Evolutionary conservation across 257 asterid species (phyloP), one percentile per base, ranked within the genome.

Genomic region (Galeopsis tetrahit): DNA sequence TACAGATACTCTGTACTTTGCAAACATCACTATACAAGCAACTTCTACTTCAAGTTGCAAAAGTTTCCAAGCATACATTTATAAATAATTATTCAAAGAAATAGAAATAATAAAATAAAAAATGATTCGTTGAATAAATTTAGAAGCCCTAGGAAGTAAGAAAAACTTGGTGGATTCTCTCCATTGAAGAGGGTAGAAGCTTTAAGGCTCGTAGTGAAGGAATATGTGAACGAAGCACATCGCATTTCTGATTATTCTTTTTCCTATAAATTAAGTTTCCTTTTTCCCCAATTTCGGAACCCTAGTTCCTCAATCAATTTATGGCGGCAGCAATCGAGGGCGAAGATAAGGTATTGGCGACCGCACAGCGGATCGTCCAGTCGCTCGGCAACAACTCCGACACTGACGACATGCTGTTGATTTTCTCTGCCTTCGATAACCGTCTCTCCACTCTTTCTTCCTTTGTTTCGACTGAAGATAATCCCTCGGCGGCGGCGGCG

Each of bases 291-390:
- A 68, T 51, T 52, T 62, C 63, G 61, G 75, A 74, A 62, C 82
- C 85, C 85, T 81, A 75, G 65, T 74, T 81, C 72, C n/a, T 51
- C 76, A 33, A 13, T 68, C 40, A 33, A 21, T 35, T 21, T 7
- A 43, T 85, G 95, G 95, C 91, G 85, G 89, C 90, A 78, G 71
- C 89, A 32, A 81, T 75, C 51, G 89, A 86, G 63, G 98, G 90
- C 55, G 82, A 90, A 66, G 96, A 91, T 68, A 93, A 88, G 78
- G 96, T 93, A 6, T 71, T 93, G 60, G 96, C 96, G 40, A 84
- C 98, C 10, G 98, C 96, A 17, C 96, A 89, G 81, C 93, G 90
- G 88, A 91, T 93, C 83, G 92, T 93, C n/a, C 86, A 88, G 84
- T 86, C 91, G 6, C 94, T 93, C 46, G 83, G 88, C 62, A 58